These are phyloP conservation scores for Pseudocercospora fuligena DNA, from an alignment of 2,329 filamentous ascomycete genomes.

Conservation along the genomic window DNA sequence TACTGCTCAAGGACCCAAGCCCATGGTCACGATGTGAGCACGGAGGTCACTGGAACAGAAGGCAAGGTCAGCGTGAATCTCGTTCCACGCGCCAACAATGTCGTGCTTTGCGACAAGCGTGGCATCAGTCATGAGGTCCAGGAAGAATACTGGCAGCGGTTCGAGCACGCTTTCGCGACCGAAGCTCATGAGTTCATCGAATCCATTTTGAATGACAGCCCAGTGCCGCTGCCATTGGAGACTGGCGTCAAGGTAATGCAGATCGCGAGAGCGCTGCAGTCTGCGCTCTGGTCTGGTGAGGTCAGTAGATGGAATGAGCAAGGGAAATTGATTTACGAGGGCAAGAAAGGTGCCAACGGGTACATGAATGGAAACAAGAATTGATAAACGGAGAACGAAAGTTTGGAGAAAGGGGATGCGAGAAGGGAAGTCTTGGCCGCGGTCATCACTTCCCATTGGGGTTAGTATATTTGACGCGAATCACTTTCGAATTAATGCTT, in stretches of 20 bases:
- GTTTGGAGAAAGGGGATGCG: not conserved
- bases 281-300: conserved; percentile 58
- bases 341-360: not conserved
- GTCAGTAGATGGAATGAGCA: conserved; percentile 54
- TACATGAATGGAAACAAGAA: not conserved
- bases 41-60: conserved; percentile 47
- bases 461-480: too few species aligned
- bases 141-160: conserved; percentile 47
- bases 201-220: conserved; percentile 43
- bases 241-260: conserved; percentile 43
- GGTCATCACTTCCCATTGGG: not conserved
- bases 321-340: conserved; percentile 23
- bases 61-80: conserved; percentile 41
- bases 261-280: conserved; percentile 58
- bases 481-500: too few species aligned
- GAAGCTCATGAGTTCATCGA: conserved; percentile 49
- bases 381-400: not conserved
- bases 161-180: conserved; percentile 47
- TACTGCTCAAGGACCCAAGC: conserved; percentile 51
- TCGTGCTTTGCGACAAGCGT: conserved; percentile 40
- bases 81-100: conserved; percentile 38
- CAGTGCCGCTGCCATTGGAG: conserved; percentile 44
- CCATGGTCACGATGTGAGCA: conserved; percentile 50
- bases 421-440: not conserved
- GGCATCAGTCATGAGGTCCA: conserved; percentile 47